phyloP scores from a whole-genome alignment of 176 grass and related monocot genomes.

The Dendrocalamus sinicus region DNA sequence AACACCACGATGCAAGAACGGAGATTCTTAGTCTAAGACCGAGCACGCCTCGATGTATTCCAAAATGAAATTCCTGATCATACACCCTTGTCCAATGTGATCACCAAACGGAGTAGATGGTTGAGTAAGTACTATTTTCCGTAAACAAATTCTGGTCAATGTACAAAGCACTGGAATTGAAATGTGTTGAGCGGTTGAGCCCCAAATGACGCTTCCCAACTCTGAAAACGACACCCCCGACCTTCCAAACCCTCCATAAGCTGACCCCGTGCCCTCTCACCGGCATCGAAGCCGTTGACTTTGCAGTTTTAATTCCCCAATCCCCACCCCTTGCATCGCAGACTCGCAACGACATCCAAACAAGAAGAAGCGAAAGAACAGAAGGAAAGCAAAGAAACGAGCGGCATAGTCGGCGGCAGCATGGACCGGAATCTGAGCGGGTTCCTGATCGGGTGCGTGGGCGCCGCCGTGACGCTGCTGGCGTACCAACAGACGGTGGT shows the following conservation, averaged over 20 bases:
- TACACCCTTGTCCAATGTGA: not conserved
- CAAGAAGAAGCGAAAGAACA: not conserved
- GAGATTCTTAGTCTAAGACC: not conserved
- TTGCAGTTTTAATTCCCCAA: slow-evolving; percentile 8
- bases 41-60: not conserved
- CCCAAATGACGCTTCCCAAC: slow-evolving; percentile 26
- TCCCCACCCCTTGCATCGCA: not conserved
- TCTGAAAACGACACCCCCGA: not conserved
- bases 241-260: slow-evolving; percentile 36
- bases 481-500: slow-evolving; percentile 78
- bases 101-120: not conserved
- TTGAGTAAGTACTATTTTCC: not conserved
- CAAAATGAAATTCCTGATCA: not conserved
- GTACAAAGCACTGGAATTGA: not conserved
- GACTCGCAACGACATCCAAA: slow-evolving; percentile 31
- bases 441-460: slow-evolving; percentile 82
- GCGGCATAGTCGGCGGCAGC: not conserved
- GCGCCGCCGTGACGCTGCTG: slow-evolving; percentile 77
- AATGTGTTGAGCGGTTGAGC: not conserved
- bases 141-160: not conserved
- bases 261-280: slow-evolving; percentile 22
- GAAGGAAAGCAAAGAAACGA: not conserved
- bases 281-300: slow-evolving; percentile 53
- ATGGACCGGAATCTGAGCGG: slow-evolving; percentile 80
- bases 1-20: not conserved